A percentile compares a stretch with the other conserved stretches of the same genome.
Evolutionary conservation across 2,329 filamentous ascomycete species (phyloP).

Genomic region (Penicillium sp.): DNA sequence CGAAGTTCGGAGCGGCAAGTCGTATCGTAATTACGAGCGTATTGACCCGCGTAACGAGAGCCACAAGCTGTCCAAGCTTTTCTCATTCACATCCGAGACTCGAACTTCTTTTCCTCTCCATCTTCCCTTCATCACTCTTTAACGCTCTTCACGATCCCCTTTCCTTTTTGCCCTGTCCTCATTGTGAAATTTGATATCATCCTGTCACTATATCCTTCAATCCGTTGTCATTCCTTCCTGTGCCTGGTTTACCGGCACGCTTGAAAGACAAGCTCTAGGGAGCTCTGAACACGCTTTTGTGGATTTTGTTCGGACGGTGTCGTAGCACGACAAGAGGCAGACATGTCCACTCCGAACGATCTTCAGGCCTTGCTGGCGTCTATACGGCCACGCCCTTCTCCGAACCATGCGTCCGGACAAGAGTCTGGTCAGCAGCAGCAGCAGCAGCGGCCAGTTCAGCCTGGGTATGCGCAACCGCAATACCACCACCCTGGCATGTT

Average conservation of each 20-base stretch:
- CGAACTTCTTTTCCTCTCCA: slow-evolving; percentile 17
- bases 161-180: background rate
- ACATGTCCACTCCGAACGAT: slow-evolving; percentile 51
- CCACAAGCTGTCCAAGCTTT: slow-evolving; percentile 13
- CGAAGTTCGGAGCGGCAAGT: background rate
- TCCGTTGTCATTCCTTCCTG: slow-evolving; percentile 10
- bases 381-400: slow-evolving; percentile 44
- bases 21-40: background rate
- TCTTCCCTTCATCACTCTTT: slow-evolving; percentile 19
- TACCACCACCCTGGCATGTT: slow-evolving; percentile 28
- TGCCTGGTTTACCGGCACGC: slow-evolving; percentile 7
- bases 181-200: background rate
- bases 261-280: slow-evolving; percentile 35
- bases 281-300: slow-evolving; percentile 27
- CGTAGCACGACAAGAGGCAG: slow-evolving; percentile 36
- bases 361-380: slow-evolving; percentile 50
- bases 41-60: background rate
- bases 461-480: background rate
- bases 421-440: slow-evolving; percentile 25
- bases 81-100: slow-evolving; percentile 18
- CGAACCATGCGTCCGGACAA: slow-evolving; percentile 31
- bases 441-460: slow-evolving; percentile 29
- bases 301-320: slow-evolving; percentile 29
- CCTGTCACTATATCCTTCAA: slow-evolving; percentile 21
- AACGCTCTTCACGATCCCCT: slow-evolving; percentile 12